Evolutionary conservation across 2,329 filamentous ascomycete genomes (phyloP), one percentile per base, ranked within the genome.

Genomic region (Curvularia eragrostidis): DNA sequence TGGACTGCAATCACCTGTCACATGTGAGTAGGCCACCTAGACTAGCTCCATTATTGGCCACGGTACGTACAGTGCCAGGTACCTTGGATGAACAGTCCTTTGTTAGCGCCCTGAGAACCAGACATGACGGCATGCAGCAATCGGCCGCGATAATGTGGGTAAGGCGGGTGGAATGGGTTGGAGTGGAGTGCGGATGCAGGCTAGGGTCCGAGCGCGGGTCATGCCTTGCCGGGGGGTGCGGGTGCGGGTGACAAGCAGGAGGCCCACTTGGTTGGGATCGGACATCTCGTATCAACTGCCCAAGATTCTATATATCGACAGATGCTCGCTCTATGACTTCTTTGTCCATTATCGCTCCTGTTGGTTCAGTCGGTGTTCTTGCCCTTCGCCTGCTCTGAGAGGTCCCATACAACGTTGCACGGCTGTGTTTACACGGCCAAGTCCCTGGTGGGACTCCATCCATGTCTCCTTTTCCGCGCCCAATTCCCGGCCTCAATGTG

Each of bases 1-100:
- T 9, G 83, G 81, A 10, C 76, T 77, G 68, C 86, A 88, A 65
- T 88, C 82, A 72, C 82, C 81, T 82, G 12, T 12, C 8, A 10
- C 8, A 24, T 10, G 56, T 71, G 51, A 71, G 64, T 48, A 19
- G 42, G 24, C 24, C n/a, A n/a, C 24, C 42, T 9, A 7, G 42
- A 47, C 32, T 32, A 15, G 18, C 13, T 36, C 21, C 21, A 8
- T 9, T 19, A 18, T 50, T 30, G 15, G 23, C 28, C 44, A 18
- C 32, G 63, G 51, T 58, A 72, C 70, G 51, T 58, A 72, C 70
- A 74, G 21, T 67, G 60, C 72, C 71, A 74, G 19, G 66, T 59
- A 15, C 69, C 68, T n/a, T 70, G 62, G 3, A 61, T 21, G 30
- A 73, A 69, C 23, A 62, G 51, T 9, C 69, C 71, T 52, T 57